A percentile compares a stretch with the other conserved stretches of the same genome.
Evolutionary conservation across 352 stramenopile species (phyloP).

Genomic region (Phytophthora pini): DNA sequence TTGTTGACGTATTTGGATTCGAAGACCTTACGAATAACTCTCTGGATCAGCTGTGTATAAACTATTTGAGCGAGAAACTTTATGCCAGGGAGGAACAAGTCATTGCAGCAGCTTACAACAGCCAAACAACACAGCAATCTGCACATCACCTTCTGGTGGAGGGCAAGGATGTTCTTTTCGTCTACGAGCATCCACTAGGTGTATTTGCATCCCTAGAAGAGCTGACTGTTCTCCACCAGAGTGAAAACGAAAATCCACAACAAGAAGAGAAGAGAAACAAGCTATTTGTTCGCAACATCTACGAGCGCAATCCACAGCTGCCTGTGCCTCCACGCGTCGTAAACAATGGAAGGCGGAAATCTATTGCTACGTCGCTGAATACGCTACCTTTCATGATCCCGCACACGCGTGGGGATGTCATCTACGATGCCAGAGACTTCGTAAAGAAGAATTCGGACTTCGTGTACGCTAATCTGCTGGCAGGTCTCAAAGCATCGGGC

Average conservation of each 20-base stretch:
- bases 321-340: slow-evolving; percentile 28
- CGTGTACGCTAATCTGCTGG: slow-evolving; percentile 43
- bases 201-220: slow-evolving; percentile 78
- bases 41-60: slow-evolving; percentile 83
- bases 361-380: slow-evolving; percentile 7
- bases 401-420: slow-evolving; percentile 51
- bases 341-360: slow-evolving; percentile 10
- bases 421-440: slow-evolving; percentile 71
- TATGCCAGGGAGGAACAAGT: slow-evolving; percentile 53
- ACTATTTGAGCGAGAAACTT: slow-evolving; percentile 85
- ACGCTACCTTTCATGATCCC: slow-evolving; percentile 54
- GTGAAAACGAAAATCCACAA: slow-evolving; percentile 45
- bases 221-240: slow-evolving; percentile 67
- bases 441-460: slow-evolving; percentile 79
- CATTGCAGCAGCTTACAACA: slow-evolving; percentile 18
- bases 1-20: slow-evolving; percentile 82
- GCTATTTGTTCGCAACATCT: slow-evolving; percentile 73
- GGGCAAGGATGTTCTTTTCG: slow-evolving; percentile 37
- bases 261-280: slow-evolving; percentile 73
- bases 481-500: slow-evolving; percentile 37
- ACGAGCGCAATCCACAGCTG: slow-evolving; percentile 54
- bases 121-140: background rate
- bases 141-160: slow-evolving; percentile 1
- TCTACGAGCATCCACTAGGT: slow-evolving; percentile 62
- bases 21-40: slow-evolving; percentile 75